These are phyloP conservation scores for Glonium stellatum DNA, from an alignment of 495 filamentous ascomycete genomes.

Conservation along the genomic window DNA sequence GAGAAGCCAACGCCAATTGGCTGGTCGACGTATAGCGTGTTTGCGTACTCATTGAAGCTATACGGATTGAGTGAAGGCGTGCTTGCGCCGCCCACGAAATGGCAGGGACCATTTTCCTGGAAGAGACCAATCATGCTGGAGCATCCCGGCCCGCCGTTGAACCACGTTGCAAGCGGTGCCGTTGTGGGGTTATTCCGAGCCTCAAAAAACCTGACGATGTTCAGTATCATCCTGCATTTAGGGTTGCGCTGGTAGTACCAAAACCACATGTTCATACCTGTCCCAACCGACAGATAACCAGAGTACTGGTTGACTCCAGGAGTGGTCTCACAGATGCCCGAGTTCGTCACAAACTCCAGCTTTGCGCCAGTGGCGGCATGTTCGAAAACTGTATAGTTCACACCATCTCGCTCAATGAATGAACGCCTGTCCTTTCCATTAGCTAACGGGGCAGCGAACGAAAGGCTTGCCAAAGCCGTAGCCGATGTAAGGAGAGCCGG, in stretches of 20 bases:
- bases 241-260: constrained; percentile 32
- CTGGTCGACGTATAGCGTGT: constrained; percentile 61
- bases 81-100: constrained; percentile 47
- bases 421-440: constrained; percentile 39
- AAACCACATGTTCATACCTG: constrained; percentile 51
- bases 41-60: constrained; percentile 57
- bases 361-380: constrained; percentile 46
- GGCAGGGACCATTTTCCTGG: constrained; percentile 57
- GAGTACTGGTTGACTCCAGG: constrained; percentile 46
- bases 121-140: constrained; percentile 57
- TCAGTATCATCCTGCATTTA: constrained; percentile 11
- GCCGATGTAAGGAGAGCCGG: constrained; percentile 11
- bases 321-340: constrained; percentile 42
- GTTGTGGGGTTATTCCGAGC: constrained; percentile 43
- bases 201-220: constrained; percentile 40
- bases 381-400: constrained; percentile 45
- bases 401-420: constrained; percentile 30
- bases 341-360: constrained; percentile 47
- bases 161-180: constrained; percentile 48
- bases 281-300: constrained; percentile 47
- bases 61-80: constrained; percentile 49
- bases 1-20: constrained; percentile 58
- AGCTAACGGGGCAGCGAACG: constrained; percentile 28
- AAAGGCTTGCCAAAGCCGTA: constrained; percentile 18
- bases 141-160: constrained; percentile 56